These are phyloP conservation scores for Scheffersomyces quercinus DNA, from an alignment of 1,139 yeast genomes.

Conservation along the genomic window DNA sequence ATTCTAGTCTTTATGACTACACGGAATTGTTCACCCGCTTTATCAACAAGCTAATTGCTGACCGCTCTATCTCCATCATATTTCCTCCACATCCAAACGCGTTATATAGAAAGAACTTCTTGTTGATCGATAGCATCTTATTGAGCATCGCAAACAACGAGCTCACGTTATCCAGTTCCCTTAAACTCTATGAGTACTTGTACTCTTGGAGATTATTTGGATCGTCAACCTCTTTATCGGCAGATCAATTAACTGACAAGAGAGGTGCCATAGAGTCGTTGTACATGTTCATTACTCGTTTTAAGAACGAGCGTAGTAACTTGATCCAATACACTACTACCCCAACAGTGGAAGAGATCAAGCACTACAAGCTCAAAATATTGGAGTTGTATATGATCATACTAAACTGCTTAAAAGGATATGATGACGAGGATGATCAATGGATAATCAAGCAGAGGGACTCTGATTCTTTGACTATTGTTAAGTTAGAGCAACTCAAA, in stretches of 20 bases:
- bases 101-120: slow-evolving; percentile 28
- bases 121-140: slow-evolving; percentile 40
- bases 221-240: slow-evolving; percentile 18
- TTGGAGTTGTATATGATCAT: slow-evolving; percentile 49
- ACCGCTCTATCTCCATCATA: slow-evolving; percentile 21
- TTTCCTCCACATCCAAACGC: slow-evolving; percentile 22
- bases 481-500: slow-evolving; percentile 32
- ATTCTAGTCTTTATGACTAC: slow-evolving; percentile 10
- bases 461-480: slow-evolving; percentile 20
- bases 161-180: slow-evolving; percentile 32
- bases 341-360: slow-evolving; percentile 21
- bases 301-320: slow-evolving; percentile 21
- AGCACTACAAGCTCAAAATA: slow-evolving; percentile 38
- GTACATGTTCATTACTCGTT: slow-evolving; percentile 51
- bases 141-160: slow-evolving; percentile 39
- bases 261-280: slow-evolving; percentile 60
- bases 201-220: slow-evolving; percentile 54
- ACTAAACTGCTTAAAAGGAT: slow-evolving; percentile 48
- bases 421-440: slow-evolving; percentile 48
- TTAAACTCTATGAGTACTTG: slow-evolving; percentile 53
- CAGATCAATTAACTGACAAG: slow-evolving; percentile 34
- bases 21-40: slow-evolving; percentile 18
- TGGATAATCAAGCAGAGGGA: slow-evolving; percentile 48
- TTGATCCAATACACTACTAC: slow-evolving; percentile 11
- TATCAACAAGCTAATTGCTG: slow-evolving; percentile 26